phyloP scores from a whole-genome alignment of 306 rosid species.

The Astragalus glycyphyllos region DNA sequence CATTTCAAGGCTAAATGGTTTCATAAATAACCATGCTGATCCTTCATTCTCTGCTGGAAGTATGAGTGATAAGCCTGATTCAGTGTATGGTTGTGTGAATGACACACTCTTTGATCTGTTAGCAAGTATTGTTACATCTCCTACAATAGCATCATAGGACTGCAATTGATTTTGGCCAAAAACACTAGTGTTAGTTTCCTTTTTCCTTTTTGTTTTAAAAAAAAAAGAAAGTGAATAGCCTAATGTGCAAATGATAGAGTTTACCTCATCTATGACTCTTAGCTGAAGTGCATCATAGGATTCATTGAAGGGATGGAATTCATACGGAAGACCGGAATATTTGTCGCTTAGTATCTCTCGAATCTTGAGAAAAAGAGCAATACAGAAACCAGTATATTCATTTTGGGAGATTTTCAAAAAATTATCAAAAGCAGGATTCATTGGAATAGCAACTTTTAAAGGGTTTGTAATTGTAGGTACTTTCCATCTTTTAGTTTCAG shows the following conservation, averaged over 20 bases:
- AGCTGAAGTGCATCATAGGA: conserved; percentile 43
- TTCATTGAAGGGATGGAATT: conserved; percentile 25
- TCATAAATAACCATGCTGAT: conserved; percentile 59
- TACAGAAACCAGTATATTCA: conserved; percentile 55
- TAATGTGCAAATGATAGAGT: background rate
- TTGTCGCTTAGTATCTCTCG: conserved; percentile 20
- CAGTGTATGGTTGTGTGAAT: conserved; percentile 72
- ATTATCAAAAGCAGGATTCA: conserved; percentile 46
- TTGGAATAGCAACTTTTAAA: conserved; percentile 59
- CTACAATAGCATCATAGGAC: conserved; percentile 61
- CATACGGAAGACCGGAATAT: conserved; percentile 49
- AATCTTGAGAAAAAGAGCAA: conserved; percentile 40
- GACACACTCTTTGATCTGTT: conserved; percentile 46
- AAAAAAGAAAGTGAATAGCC: no score
- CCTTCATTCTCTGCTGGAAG: conserved; percentile 50
- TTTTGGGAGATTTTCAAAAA: conserved; percentile 48
- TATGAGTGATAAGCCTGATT: conserved; percentile 60
- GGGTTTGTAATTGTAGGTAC: conserved; percentile 47
- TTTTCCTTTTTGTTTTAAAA: background rate
- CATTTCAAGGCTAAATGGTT: conserved; percentile 61
- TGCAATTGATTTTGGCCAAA: conserved; percentile 34
- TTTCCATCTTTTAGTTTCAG: conserved; percentile 57
- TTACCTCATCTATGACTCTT: conserved; percentile 51
- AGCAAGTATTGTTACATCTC: conserved; percentile 66
- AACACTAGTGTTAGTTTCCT: conserved; percentile 20